A percentile compares a stretch with the other conserved stretches of the same genome.
Evolutionary conservation across 2,329 filamentous ascomycete species (phyloP).

Genomic region (Alternaria brassicae): DNA sequence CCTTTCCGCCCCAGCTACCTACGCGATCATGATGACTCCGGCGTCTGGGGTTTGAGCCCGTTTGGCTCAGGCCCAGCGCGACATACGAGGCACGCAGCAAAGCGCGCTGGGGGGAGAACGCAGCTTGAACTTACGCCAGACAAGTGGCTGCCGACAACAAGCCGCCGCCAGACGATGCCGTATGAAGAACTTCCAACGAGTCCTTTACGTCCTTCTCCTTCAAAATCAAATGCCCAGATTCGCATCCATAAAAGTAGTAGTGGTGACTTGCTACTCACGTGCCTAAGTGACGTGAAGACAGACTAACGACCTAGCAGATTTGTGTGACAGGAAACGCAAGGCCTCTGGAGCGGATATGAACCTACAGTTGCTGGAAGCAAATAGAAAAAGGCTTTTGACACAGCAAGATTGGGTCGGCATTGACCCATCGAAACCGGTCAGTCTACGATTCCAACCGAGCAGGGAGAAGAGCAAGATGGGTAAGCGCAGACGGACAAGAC

Average conservation of each 20-base stretch:
- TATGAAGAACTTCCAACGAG: not conserved
- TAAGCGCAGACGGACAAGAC: slow-evolving; percentile 39
- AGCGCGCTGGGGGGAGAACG: not conserved
- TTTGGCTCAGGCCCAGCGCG: slow-evolving; percentile 19
- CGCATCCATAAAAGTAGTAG: slow-evolving; percentile 2
- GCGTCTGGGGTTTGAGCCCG: slow-evolving; percentile 10
- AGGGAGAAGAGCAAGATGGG: slow-evolving; percentile 42
- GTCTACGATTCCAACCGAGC: slow-evolving; percentile 35
- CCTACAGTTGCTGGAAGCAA: slow-evolving; percentile 33
- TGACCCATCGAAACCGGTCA: slow-evolving; percentile 35
- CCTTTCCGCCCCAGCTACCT: slow-evolving; percentile 39
- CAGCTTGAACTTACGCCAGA: not conserved
- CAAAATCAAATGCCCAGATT: not conserved
- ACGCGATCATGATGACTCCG: slow-evolving; percentile 14
- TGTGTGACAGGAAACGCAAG: slow-evolving; percentile 13
- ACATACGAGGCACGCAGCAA: slow-evolving; percentile 16
- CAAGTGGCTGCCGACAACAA: not conserved
- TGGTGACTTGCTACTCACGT: not conserved
- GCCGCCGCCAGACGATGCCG: not conserved
- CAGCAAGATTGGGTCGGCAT: slow-evolving; percentile 48
- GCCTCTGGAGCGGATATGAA: slow-evolving; percentile 19
- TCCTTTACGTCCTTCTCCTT: not conserved
- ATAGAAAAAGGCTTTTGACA: slow-evolving; percentile 39
- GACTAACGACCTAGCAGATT: slow-evolving; percentile 3
- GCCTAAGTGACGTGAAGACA: not conserved